Evolutionary conservation across 1,139 yeast species (phyloP), one percentile per base, ranked within the genome.

Genomic region (Suhomyces maxii): DNA sequence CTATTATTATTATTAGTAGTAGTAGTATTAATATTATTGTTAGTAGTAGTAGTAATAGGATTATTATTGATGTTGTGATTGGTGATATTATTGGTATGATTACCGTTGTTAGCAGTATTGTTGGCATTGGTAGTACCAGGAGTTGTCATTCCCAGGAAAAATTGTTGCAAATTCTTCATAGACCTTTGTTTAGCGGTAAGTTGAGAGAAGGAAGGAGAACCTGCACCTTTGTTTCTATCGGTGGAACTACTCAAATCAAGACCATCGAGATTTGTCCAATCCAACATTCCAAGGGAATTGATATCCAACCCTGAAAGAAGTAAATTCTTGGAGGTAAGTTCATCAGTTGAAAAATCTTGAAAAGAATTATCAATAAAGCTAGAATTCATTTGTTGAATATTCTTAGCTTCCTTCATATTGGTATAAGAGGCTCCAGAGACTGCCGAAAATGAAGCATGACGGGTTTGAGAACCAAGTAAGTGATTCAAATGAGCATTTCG

Each of bases 401-500:
- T 48, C 45, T 61, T 48, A 7, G 75, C 71, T 34, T 80, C 84
- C 52, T 73, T 73, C 39, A 68, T 63, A 39, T 79, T 79, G 3
- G 88, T 77, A 59, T 89, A 89, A 0, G 95, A 82, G 10, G 79
- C 68, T 0, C 89, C 82, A 10, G 89, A 80, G 1, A 89, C 82
- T 0, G 97, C 97, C 6, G 90, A 83, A 60, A 88, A 90, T 1
- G 96, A 89, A 30, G 87, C 85, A 59, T 86, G 93, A 36, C 96
- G 56, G 33, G 50, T 47, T 26, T 47, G 50, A 7, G 47, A 40
- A 7, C 50, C 50, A 28, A 43, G 33, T 38, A 51, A 47, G 26
- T 49, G 53, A 26, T 40, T 47, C 48, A 48, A 42, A 14, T 40
- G 47, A 39, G 46, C 39, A 14, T 37, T 40, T 3, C 44, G 40